Percentiles rank a stretch among this genome's conserved stretches.
phyloP scores from a whole-genome alignment of 257 asterid genomes.

The Solanum ossicruentum region DNA sequence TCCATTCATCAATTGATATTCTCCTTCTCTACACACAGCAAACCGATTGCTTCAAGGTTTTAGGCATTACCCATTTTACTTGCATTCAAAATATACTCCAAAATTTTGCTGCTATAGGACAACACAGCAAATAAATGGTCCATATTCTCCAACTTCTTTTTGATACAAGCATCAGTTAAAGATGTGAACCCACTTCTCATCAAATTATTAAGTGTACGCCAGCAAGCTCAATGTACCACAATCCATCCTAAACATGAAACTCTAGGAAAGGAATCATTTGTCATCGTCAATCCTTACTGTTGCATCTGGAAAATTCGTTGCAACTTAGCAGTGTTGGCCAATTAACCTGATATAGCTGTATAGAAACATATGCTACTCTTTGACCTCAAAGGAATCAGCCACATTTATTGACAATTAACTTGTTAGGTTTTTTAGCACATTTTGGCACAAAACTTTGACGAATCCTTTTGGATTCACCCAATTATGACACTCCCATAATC shows the following conservation, averaged over 20 bases:
- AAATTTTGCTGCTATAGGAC: not conserved
- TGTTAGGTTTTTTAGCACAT: not conserved
- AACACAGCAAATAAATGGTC: not conserved
- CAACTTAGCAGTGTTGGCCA: not conserved
- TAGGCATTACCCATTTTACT: not conserved
- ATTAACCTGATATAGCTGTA: not conserved
- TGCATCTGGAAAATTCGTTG: not conserved
- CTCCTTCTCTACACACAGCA: not conserved
- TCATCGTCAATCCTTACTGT: not conserved
- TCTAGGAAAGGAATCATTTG: not conserved
- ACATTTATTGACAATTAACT: not conserved
- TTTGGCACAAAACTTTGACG: not conserved
- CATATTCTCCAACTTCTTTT: not conserved
- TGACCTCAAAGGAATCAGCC: not conserved
- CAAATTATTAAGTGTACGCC: not conserved
- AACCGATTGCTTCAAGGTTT: not conserved
- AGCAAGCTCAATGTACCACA: not conserved
- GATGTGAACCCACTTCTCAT: not conserved
- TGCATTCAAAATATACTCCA: not conserved
- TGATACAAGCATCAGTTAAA: not conserved
- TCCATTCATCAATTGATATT: not conserved
- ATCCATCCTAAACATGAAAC: not conserved
- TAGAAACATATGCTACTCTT: not conserved
- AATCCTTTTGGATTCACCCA: not conserved
- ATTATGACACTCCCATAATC: not conserved